Evolutionary conservation across 306 rosid species (phyloP).

Genomic region (Mimosa bimucronata): DNA sequence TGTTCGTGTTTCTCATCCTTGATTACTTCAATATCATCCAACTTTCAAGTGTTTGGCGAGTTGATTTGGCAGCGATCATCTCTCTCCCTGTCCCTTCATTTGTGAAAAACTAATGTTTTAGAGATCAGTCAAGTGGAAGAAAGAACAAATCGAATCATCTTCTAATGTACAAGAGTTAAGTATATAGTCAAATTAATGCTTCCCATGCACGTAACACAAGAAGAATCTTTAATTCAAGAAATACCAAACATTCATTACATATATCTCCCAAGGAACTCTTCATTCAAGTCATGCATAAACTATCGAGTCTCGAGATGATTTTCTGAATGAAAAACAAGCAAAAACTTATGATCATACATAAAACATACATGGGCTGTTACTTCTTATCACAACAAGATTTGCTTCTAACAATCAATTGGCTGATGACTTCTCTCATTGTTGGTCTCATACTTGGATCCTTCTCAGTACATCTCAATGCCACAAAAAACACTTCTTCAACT

Average conservation of each 20-base stretch:
- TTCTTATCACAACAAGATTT: background rate
- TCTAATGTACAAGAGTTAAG: background rate
- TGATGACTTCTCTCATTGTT: conserved; percentile 51
- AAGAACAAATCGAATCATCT: background rate
- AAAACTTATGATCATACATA: background rate
- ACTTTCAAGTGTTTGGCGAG: background rate
- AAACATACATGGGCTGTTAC: background rate
- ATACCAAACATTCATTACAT: too few species aligned
- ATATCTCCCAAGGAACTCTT: background rate
- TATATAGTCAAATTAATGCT: too few species aligned
- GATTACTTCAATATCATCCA: background rate
- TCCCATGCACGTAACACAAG: too few species aligned
- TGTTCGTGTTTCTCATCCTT: background rate
- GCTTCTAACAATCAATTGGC: conserved; percentile 39
- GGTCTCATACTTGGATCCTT: conserved; percentile 40
- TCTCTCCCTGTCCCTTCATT: background rate
- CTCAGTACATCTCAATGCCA: conserved; percentile 35
- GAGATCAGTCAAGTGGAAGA: background rate
- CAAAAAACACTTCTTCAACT: conserved; percentile 41
- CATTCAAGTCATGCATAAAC: background rate
- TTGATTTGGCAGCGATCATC: background rate
- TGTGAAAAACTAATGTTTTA: too few species aligned
- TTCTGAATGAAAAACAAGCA: background rate
- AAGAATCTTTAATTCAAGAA: too few species aligned
- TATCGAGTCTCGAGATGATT: background rate